These are phyloP conservation scores for Neoboletus magnificus DNA, from an alignment of 768 basidiomycete genomes.

Conservation along the genomic window DNA sequence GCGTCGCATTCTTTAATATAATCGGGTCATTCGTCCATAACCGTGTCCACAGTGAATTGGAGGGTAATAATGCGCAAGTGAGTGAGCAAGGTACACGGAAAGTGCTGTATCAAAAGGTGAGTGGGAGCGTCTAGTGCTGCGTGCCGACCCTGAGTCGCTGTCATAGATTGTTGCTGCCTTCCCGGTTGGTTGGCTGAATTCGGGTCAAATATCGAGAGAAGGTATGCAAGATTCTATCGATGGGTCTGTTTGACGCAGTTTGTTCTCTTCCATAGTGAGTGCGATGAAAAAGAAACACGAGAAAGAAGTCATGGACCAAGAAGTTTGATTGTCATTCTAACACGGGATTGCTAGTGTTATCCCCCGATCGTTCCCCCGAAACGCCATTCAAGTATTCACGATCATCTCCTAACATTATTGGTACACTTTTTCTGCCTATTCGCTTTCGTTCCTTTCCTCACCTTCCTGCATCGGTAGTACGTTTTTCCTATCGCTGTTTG, in stretches of 20 bases:
- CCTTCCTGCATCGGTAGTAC: background rate
- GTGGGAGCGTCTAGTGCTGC: constrained; percentile 1
- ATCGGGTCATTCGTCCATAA: background rate
- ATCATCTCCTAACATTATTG: constrained; percentile 21
- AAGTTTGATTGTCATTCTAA: constrained; percentile 25
- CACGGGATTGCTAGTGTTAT: background rate
- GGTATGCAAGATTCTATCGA: constrained; percentile 43
- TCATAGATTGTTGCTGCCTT: constrained; percentile 71
- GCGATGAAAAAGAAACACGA: constrained; percentile 82
- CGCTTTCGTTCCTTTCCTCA: background rate
- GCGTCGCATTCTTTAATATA: background rate
- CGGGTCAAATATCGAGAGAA: constrained; percentile 83
- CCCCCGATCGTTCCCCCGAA: background rate
- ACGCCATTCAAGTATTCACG: background rate
- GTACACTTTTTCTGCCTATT: constrained; percentile 1
- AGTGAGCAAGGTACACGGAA: constrained; percentile 83
- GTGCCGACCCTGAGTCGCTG: background rate
- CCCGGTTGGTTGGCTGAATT: constrained; percentile 82
- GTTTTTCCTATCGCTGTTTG: background rate
- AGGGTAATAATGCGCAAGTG: constrained; percentile 66
- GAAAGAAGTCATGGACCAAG: constrained; percentile 65
- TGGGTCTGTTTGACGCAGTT: background rate
- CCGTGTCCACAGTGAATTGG: constrained; percentile 43
- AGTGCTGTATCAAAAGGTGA: constrained; percentile 72
- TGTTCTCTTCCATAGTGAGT: constrained; percentile 50